Conservation (phyloP, 495 filamentous ascomycete species). For the Chaetomidium leptoderma region DNA sequence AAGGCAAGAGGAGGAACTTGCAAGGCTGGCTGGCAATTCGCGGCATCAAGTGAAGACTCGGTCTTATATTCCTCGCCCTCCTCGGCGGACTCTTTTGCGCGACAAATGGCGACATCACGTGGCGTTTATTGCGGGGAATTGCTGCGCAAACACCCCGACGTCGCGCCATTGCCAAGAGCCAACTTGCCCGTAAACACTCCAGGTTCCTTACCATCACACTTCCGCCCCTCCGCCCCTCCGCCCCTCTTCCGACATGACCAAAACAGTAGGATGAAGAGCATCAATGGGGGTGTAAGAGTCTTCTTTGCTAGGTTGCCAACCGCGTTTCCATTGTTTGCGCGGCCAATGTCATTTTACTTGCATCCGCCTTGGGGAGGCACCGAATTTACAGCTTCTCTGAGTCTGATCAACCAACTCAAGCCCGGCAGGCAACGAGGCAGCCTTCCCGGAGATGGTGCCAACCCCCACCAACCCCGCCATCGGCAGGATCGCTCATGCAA, state of each 20-base stretch:
- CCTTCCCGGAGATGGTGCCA: not conserved
- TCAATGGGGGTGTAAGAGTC: too few species aligned
- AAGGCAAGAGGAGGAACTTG: not conserved
- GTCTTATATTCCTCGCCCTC: not conserved
- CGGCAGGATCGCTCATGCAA: not conserved
- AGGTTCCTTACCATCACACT: not conserved
- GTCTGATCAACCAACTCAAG: too few species aligned
- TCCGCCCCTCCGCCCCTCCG: not conserved
- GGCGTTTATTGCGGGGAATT: not conserved
- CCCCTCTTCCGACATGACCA: too few species aligned
- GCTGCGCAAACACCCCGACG: not conserved
- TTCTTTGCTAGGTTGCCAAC: too few species aligned
- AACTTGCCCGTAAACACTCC: not conserved
- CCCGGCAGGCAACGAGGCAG: not conserved
- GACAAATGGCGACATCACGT: constrained; percentile 1
- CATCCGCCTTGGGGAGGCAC: too few species aligned
- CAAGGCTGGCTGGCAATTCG: not conserved
- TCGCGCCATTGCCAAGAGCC: constrained; percentile 14
- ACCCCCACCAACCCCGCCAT: constrained; percentile 6
- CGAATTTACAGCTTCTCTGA: too few species aligned
- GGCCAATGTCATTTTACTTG: too few species aligned
- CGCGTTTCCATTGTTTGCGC: too few species aligned
- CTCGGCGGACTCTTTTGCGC: not conserved
- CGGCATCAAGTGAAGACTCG: not conserved
- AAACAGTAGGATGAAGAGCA: too few species aligned